Base-by-base conservation (phyloP, 495 filamentous ascomycete genomes). In the Tuber melanosporum region DNA sequence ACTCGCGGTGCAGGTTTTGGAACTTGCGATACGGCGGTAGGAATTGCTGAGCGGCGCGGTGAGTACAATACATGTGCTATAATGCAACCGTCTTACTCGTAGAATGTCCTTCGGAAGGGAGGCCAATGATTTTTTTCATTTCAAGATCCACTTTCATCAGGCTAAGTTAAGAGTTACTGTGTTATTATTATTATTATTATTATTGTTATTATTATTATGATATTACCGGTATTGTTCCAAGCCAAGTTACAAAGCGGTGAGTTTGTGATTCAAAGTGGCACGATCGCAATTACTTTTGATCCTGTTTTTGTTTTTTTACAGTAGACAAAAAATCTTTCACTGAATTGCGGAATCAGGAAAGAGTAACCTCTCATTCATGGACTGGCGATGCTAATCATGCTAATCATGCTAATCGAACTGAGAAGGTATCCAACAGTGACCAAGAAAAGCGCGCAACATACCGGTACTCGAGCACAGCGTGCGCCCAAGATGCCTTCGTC, bases 401-500 rank as follows among this genome's bases (percentile, higher is more conserved):
- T 32, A 62, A 32, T 32, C 26, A 62, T 62, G 52, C 26, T 32
- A 62, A 32, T 32, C 26, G 52, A 62, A 32, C 26, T 32, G n/a
- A 62, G 52, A 62, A 62, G 52, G n/a, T 62, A 62, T 62, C 52
- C 52, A 62, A 62, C 52, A 62, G n/a, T n/a, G 3, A 32, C 10
- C 52, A 26, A 15, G n/a, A 12, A 62, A 62, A 62, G 47, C 47
- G 7, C 7, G 22, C n/a, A 12, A 3, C 52, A 15, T 62, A 32
- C 32, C 32, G 32, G 32, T 32, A 32, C 32, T 32, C 32, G 32
- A 32, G 32, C 1, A 32, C 52, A 26, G 52, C n/a, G 52, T n/a
- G n/a, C 52, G n/a, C 52, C 52, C 22, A 57, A 57, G 52, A 57
- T 57, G 52, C n/a, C 52, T 57, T 57, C 52, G 52, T 57, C 52